phyloP scores from a whole-genome alignment of 805 yeast genomes.

The Saccharomycopsis capsularis region DNA sequence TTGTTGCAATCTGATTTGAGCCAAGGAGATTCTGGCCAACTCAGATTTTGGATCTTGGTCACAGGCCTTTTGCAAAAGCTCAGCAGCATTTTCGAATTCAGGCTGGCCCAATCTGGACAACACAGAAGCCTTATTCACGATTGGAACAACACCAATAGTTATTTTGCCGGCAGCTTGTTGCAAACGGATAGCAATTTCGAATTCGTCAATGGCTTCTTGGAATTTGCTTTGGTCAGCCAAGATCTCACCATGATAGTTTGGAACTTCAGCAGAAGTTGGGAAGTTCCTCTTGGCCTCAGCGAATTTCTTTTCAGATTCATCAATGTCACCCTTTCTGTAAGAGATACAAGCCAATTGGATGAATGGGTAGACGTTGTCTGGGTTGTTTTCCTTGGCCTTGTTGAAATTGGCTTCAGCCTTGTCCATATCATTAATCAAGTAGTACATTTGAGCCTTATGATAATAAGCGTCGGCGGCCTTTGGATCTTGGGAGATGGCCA shows the following conservation, averaged over 20 bases:
- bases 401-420: constrained; percentile 70
- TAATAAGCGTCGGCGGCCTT: constrained; percentile 77
- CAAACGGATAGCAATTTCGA: constrained; percentile 77
- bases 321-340: constrained; percentile 64
- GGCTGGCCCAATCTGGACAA: constrained; percentile 47
- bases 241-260: constrained; percentile 93
- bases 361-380: constrained; percentile 72
- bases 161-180: constrained; percentile 63
- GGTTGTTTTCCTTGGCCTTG: constrained; percentile 68
- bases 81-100: constrained; percentile 50
- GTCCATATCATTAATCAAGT: constrained; percentile 66
- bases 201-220: constrained; percentile 69
- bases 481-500: constrained; percentile 64
- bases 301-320: constrained; percentile 58
- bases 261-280: constrained; percentile 86
- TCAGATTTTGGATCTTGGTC: constrained; percentile 84
- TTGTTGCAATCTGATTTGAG: constrained; percentile 81
- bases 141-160: constrained; percentile 82
- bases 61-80: constrained; percentile 65
- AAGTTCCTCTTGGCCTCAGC: constrained; percentile 63
- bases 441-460: constrained; percentile 90
- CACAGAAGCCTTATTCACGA: constrained; percentile 81
- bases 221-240: constrained; percentile 74
- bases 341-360: constrained; percentile 90
- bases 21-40: constrained; percentile 82